Percentiles rank a stretch among this genome's conserved stretches.
phyloP scores from a whole-genome alignment of 495 filamentous ascomycete genomes.

The Penicillium paradoxum region DNA sequence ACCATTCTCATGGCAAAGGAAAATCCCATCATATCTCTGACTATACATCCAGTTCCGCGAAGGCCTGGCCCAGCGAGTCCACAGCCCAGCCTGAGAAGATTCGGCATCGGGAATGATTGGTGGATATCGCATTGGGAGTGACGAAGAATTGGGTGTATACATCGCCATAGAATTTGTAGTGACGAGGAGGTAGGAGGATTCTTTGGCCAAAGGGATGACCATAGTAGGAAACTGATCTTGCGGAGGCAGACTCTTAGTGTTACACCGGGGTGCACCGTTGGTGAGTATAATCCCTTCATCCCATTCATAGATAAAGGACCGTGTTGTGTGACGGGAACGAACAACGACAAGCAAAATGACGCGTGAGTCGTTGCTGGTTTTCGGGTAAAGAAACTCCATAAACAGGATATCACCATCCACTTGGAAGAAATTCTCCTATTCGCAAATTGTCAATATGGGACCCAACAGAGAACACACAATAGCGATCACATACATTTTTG shows the following conservation, averaged over 20 bases:
- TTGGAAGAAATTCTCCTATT: slow-evolving; percentile 50
- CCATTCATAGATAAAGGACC: slow-evolving; percentile 74
- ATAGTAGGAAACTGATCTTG: slow-evolving; percentile 61
- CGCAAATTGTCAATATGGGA: neutral
- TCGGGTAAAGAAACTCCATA: slow-evolving; percentile 81
- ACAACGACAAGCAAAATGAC: slow-evolving; percentile 75
- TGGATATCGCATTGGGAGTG: slow-evolving; percentile 35
- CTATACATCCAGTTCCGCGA: slow-evolving; percentile 55
- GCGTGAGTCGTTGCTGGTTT: slow-evolving; percentile 49
- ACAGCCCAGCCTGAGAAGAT: slow-evolving; percentile 32
- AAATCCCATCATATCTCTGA: slow-evolving; percentile 62
- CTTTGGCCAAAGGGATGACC: slow-evolving; percentile 62
- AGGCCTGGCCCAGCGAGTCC: slow-evolving; percentile 67
- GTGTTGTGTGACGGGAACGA: slow-evolving; percentile 53
- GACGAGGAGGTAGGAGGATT: slow-evolving; percentile 60
- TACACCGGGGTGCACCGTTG: neutral
- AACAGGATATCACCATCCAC: slow-evolving; percentile 73
- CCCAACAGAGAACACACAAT: neutral
- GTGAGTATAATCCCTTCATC: slow-evolving; percentile 39
- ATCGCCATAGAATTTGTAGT: slow-evolving; percentile 54
- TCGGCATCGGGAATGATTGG: slow-evolving; percentile 27
- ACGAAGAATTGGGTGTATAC: slow-evolving; percentile 45
- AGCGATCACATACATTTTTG: slow-evolving; percentile 25
- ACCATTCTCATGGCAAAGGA: slow-evolving; percentile 77
- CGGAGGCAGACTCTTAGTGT: slow-evolving; percentile 37